A percentile compares a stretch with the other conserved stretches of the same genome.
Evolutionary conservation across 2,329 filamentous ascomycete genomes (phyloP).

Genomic region (Botrytis medusae): DNA sequence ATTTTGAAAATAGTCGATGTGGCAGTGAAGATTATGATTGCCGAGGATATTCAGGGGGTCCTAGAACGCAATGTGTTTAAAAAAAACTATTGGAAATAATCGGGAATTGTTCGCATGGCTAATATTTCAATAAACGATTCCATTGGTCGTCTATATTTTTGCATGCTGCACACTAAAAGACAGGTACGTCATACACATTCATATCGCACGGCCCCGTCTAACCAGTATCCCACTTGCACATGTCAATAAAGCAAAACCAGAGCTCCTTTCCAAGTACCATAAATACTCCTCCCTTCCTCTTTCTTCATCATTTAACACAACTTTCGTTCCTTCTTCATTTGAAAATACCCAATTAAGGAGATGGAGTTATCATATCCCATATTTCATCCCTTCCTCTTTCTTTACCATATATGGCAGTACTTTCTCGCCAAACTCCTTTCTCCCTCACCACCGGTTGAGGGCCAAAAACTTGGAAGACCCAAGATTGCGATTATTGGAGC

Average conservation of each 20-base stretch:
- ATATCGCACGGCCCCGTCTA: neutral
- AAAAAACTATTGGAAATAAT: neutral
- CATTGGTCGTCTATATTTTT: neutral
- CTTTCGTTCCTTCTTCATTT: neutral
- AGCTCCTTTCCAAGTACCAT: neutral
- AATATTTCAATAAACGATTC: neutral
- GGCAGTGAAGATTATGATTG: neutral
- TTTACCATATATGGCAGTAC: conserved; percentile 67
- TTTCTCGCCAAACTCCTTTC: conserved; percentile 64
- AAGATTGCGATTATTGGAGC: conserved; percentile 69
- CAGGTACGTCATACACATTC: neutral
- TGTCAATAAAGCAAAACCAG: neutral
- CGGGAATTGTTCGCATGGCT: neutral
- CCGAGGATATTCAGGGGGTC: neutral
- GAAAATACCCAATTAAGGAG: neutral
- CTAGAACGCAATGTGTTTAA: neutral
- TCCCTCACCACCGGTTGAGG: conserved; percentile 64
- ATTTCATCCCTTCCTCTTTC: conserved; percentile 56
- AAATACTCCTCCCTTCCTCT: neutral
- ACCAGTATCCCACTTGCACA: conserved; percentile 6
- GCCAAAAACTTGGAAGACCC: conserved; percentile 57
- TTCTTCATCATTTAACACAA: neutral
- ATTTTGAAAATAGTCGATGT: neutral
- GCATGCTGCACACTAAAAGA: no score
- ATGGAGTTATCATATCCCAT: conserved; percentile 38